Conservation (phyloP, 345 rosid genomes). For the Acer negundo region DNA sequence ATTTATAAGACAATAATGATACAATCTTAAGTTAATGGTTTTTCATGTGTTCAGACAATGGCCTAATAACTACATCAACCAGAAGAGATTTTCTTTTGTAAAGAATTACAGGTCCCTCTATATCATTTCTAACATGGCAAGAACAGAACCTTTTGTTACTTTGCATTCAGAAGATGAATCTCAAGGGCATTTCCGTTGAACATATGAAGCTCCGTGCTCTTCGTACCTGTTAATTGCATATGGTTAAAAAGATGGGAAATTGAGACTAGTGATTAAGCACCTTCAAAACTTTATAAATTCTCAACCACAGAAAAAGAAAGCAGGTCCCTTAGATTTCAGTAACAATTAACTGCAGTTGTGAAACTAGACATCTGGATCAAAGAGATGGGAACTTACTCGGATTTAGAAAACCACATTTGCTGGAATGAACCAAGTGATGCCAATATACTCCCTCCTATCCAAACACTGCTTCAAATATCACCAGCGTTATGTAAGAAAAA, state of each 20-base stretch:
- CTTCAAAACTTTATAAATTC: not conserved
- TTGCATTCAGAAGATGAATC: not conserved
- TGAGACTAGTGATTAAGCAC: not conserved
- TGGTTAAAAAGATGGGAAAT: not conserved
- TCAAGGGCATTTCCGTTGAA: conserved; percentile 96
- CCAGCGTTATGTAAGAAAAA: not conserved
- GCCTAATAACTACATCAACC: conserved; percentile 12
- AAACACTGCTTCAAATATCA: conserved; percentile 61
- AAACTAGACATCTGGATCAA: not conserved
- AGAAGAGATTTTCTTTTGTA: conserved; percentile 1
- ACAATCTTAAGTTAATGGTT: not conserved
- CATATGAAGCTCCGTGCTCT: conserved; percentile 94
- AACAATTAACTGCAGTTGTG: not conserved
- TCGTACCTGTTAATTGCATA: conserved; percentile 66
- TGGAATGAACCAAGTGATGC: conserved; percentile 94
- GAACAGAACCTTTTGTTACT: not conserved
- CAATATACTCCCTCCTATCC: conserved; percentile 92
- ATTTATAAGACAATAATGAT: not conserved
- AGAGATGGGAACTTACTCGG: conserved; percentile 52
- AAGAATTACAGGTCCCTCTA: conserved; percentile 11
- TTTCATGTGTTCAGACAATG: not conserved
- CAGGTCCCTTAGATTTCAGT: not conserved
- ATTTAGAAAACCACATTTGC: conserved; percentile 98
- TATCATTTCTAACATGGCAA: not conserved
- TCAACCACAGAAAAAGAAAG: no score